A percentile compares a stretch with the other conserved stretches of the same genome.
phyloP scores from a whole-genome alignment of 2,329 filamentous ascomycete genomes.

The Aureobasidium sp. region DNA sequence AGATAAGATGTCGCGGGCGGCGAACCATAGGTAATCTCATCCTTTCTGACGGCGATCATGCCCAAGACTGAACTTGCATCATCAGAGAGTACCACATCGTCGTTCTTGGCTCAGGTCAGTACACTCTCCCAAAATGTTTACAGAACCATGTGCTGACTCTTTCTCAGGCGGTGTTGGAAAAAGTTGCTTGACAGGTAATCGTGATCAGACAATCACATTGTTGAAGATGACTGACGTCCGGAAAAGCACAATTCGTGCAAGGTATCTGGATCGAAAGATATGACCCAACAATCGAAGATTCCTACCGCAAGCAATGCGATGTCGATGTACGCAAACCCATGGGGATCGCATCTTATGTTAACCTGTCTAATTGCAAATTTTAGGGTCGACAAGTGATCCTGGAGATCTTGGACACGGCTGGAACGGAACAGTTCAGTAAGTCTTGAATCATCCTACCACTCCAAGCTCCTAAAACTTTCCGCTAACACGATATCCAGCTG shows the following conservation, averaged over 20 bases:
- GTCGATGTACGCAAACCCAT: conserved; percentile 65
- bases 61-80: background rate
- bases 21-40: conserved; percentile 22
- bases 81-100: conserved; percentile 72
- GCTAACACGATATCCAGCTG: conserved; percentile 33
- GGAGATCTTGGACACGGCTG: conserved; percentile 87
- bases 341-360: too few relatives aligned
- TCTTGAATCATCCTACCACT: conserved; percentile 18
- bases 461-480: conserved; percentile 17
- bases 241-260: conserved; percentile 79
- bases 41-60: background rate
- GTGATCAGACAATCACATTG: background rate
- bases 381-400: conserved; percentile 82
- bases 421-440: conserved; percentile 88
- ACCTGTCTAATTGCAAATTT: background rate
- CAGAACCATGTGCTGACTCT: background rate
- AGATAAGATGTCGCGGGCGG: conserved; percentile 26
- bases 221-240: background rate
- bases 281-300: conserved; percentile 57
- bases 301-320: conserved; percentile 55
- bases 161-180: conserved; percentile 76
- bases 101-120: conserved; percentile 68
- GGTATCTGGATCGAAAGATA: conserved; percentile 85
- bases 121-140: background rate
- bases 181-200: conserved; percentile 79